Percentiles rank a stretch among this genome's conserved stretches.
phyloP scores from a whole-genome alignment of 2,329 filamentous ascomycete species.

The Leptoxyphium fumago region DNA sequence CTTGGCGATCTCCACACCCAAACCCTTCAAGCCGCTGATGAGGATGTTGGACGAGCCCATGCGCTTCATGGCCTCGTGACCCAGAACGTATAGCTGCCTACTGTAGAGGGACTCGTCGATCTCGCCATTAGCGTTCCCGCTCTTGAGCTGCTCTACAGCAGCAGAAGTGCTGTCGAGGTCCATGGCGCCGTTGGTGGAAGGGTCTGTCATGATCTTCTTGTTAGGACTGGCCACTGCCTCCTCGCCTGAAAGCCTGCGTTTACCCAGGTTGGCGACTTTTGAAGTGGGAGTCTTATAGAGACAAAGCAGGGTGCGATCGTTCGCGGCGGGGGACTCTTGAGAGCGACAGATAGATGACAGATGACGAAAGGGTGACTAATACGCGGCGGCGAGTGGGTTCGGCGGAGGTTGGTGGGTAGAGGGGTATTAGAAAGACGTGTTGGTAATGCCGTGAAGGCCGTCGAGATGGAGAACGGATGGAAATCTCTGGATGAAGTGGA shows the following conservation, averaged over 20 bases:
- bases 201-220: conserved; percentile 1
- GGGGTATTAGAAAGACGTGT: not conserved
- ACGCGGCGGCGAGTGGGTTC: not conserved
- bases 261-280: conserved; percentile 29
- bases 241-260: conserved; percentile 36
- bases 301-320: not conserved
- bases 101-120: conserved; percentile 56
- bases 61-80: conserved; percentile 88
- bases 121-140: conserved; percentile 36
- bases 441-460: not conserved
- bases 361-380: conserved; percentile 1
- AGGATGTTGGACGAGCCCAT: conserved; percentile 95
- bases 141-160: conserved; percentile 44
- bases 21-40: conserved; percentile 76
- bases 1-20: conserved; percentile 97
- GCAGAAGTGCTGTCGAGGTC: conserved; percentile 45
- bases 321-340: not conserved
- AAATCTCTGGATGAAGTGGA: too few species aligned
- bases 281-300: not conserved
- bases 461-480: too few species aligned
- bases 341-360: not conserved
- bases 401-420: not conserved
- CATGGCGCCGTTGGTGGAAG: conserved; percentile 39
- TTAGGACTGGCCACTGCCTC: conserved; percentile 28
- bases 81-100: conserved; percentile 54